phyloP scores from a whole-genome alignment of 2,329 filamentous ascomycete species.

The Cytospora leucostoma region DNA sequence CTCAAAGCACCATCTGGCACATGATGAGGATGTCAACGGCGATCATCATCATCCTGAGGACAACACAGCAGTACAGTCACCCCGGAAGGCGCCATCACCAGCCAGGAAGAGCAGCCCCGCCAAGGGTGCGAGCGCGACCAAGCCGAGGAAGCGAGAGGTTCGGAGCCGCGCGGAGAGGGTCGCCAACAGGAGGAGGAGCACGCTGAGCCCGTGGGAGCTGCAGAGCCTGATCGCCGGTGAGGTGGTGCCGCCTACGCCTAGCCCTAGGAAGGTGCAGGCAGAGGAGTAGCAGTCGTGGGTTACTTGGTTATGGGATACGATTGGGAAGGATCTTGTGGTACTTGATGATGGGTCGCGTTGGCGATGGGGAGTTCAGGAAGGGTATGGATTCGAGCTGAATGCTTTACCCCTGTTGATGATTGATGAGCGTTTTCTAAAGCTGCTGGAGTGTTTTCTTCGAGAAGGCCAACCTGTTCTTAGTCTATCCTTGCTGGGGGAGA shows the following conservation, averaged over 20 bases:
- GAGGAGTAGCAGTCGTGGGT: too few species aligned
- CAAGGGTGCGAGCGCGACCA: slow-evolving; percentile 5
- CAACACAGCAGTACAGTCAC: slow-evolving; percentile 2
- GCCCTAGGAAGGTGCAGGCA: too few species aligned
- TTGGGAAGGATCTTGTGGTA: background rate
- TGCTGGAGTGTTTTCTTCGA: background rate
- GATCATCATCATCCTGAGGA: slow-evolving; percentile 1
- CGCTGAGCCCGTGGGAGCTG: slow-evolving; percentile 73
- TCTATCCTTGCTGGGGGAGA: background rate
- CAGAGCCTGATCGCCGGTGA: slow-evolving; percentile 60
- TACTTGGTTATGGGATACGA: too few species aligned
- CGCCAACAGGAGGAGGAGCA: slow-evolving; percentile 69
- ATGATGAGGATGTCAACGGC: background rate
- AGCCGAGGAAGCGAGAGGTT: slow-evolving; percentile 47
- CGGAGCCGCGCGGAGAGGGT: slow-evolving; percentile 52
- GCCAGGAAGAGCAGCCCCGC: background rate
- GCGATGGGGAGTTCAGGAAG: background rate
- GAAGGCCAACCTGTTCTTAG: background rate
- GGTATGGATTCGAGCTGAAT: background rate
- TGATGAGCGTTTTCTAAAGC: background rate
- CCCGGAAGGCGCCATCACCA: slow-evolving; percentile 4
- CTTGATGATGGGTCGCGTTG: background rate
- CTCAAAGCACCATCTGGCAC: background rate
- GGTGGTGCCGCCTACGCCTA: slow-evolving; percentile 29
- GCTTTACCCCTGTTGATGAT: background rate